Conservation (phyloP, 2,329 filamentous ascomycete genomes). For the Aschersonia sp. region DNA sequence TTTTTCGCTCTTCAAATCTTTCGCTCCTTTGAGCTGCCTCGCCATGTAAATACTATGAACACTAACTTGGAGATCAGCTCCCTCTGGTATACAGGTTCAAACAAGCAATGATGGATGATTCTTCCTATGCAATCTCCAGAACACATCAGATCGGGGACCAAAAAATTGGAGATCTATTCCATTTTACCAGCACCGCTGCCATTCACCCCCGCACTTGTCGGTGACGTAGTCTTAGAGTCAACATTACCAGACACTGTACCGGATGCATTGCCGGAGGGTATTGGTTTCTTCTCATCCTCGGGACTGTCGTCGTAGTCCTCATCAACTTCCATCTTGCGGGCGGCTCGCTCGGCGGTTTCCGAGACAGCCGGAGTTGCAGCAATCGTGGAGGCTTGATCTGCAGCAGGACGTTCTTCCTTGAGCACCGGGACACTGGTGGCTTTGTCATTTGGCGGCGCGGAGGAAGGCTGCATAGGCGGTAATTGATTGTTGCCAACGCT, state of each 20-base stretch:
- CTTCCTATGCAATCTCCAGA: too few species aligned
- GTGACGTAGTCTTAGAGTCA: constrained; percentile 31
- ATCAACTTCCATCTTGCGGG: constrained; percentile 90
- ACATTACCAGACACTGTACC: constrained; percentile 31
- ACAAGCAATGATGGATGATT: too few species aligned
- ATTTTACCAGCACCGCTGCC: constrained; percentile 22
- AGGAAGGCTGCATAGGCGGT: constrained; percentile 47
- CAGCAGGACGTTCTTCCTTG: constrained; percentile 46
- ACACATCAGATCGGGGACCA: too few species aligned
- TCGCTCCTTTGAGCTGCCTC: background rate
- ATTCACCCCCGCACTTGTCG: constrained; percentile 21
- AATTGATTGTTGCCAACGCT: constrained; percentile 38
- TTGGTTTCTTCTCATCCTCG: constrained; percentile 63
- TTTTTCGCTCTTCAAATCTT: constrained; percentile 1
- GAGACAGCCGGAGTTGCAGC: constrained; percentile 36
- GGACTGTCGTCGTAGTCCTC: constrained; percentile 94
- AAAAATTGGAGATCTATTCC: constrained; percentile 17
- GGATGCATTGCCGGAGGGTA: constrained; percentile 25
- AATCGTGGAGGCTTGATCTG: constrained; percentile 23
- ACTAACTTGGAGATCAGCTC: too few species aligned
- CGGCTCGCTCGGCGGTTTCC: constrained; percentile 62
- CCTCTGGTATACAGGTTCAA: too few species aligned
- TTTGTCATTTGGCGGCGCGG: constrained; percentile 39
- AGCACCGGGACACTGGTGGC: constrained; percentile 15
- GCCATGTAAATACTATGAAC: too few species aligned